Conservation (phyloP, 2,329 filamentous ascomycete genomes). For the Geoglossum cookeanum region DNA sequence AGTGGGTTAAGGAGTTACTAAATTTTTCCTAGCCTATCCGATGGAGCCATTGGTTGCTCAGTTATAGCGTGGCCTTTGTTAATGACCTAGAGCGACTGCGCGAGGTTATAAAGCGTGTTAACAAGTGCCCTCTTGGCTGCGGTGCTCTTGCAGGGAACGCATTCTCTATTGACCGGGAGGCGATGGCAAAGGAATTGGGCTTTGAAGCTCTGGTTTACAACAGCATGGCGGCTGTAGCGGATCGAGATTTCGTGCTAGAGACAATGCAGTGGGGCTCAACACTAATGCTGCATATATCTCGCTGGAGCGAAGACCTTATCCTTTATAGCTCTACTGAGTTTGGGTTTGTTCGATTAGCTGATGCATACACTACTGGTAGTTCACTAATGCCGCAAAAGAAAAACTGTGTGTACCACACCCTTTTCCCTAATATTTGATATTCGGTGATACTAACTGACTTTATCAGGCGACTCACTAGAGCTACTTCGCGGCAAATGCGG, state of each 20-base stretch:
- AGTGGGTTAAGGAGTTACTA: no score
- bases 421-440: not conserved
- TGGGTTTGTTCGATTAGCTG: conserved; percentile 53
- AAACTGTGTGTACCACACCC: conserved; percentile 29
- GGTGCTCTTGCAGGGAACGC: conserved; percentile 67
- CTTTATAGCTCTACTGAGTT: conserved; percentile 64
- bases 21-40: conserved; percentile 47
- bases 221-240: conserved; percentile 55
- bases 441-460: not conserved
- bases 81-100: conserved; percentile 59
- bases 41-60: conserved; percentile 68
- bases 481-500: conserved; percentile 62
- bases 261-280: conserved; percentile 62
- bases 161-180: conserved; percentile 62
- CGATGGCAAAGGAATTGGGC: conserved; percentile 61
- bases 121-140: conserved; percentile 48
- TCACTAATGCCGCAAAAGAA: conserved; percentile 73
- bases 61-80: conserved; percentile 51
- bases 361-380: conserved; percentile 62
- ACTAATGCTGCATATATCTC: conserved; percentile 60
- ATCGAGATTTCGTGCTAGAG: conserved; percentile 70
- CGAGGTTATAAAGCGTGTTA: conserved; percentile 55
- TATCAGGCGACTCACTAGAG: conserved; percentile 44
- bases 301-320: conserved; percentile 74
- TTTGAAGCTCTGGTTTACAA: conserved; percentile 61